Percentiles rank a stretch among this genome's conserved stretches.
phyloP scores from a whole-genome alignment of 2,329 filamentous ascomycete genomes.

The Fusarium nygamai region DNA sequence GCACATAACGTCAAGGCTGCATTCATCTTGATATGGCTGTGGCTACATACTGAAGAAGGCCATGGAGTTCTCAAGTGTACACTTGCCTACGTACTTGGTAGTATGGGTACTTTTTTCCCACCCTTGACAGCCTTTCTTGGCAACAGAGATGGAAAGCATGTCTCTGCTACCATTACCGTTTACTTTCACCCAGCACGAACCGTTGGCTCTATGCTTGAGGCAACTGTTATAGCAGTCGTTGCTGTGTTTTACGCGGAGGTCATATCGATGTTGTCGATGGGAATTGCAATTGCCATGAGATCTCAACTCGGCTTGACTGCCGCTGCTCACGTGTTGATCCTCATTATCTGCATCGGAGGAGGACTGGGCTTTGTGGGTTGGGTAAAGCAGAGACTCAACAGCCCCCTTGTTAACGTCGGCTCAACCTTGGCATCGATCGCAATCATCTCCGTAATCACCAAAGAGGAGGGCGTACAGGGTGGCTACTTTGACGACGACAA shows the following conservation, averaged over 20 bases:
- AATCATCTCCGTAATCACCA: constrained; percentile 89
- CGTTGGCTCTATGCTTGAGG: constrained; percentile 89
- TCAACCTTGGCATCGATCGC: constrained; percentile 88
- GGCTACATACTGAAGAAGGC: constrained; percentile 74
- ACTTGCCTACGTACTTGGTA: constrained; percentile 86
- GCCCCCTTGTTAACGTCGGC: constrained; percentile 83
- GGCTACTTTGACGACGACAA: constrained; percentile 85
- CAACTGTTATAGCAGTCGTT: constrained; percentile 77
- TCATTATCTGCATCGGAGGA: constrained; percentile 85
- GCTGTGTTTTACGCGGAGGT: constrained; percentile 78
- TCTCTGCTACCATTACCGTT: constrained; percentile 91
- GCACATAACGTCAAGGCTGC: constrained; percentile 52
- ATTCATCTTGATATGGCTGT: constrained; percentile 63
- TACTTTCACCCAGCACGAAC: constrained; percentile 94
- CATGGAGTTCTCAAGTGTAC: constrained; percentile 90
- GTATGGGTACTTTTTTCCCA: constrained; percentile 84
- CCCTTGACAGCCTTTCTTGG: constrained; percentile 79
- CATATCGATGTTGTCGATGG: constrained; percentile 86
- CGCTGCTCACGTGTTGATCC: constrained; percentile 80
- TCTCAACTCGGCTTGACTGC: constrained; percentile 71
- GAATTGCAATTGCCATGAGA: constrained; percentile 82
- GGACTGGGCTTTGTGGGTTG: constrained; percentile 89
- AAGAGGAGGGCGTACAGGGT: constrained; percentile 86
- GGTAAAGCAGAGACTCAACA: constrained; percentile 82
- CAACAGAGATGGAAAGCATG: constrained; percentile 88